Evolutionary conservation across 163 green algal species (phyloP), one percentile per base, ranked within the genome.

Genomic region (Scenedesmus sp.): DNA sequence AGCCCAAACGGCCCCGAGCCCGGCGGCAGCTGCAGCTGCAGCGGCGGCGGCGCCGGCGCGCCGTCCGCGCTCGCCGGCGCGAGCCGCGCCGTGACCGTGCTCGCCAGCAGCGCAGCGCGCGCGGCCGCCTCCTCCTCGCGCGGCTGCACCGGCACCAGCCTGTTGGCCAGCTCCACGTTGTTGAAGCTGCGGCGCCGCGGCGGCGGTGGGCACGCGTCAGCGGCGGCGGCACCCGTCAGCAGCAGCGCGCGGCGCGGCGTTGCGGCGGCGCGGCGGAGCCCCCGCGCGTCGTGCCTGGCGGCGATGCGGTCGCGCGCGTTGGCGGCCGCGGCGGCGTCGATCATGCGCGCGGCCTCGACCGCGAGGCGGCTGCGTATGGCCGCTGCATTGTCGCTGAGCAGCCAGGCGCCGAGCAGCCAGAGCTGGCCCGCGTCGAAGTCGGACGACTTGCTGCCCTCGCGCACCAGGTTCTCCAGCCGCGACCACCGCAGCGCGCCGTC

Each of bases 391-490:
- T 80, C 75, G 0, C 78, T 76, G 53, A 97, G 75, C 53, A 98
- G 62, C 92, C 92, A 98, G 50, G 95, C 86, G 0, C 90, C 89
- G 71, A 97, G 84, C 69, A 96, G 87, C 92, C 94, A 97, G 26
- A 98, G 84, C 87, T 97, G 91, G 2, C 66, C 60, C 20, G 88
- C 63, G 78, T 95, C 87, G 76, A 92, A 97, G 84, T 93, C 91
- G 5, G 85, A 64, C 80, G 86, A 94, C 87, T 96, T 95, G 73
- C 69, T 83, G 63, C 93, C 90, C 87, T 98, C 91, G 4, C 84
- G 70, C 69, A 98, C 71, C 56, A 99, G 84, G 83, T 97, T 97
- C 89, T 98, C 93, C 31, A 99, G 72, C 22, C 96, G 86, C 50
- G 85, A 91, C 94, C 94, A 98, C 4, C 93, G 86, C 64, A 98